Evolutionary conservation across 2,329 filamentous ascomycete genomes (phyloP), one percentile per base, ranked within the genome.

Genomic region (Raffaelea deltoideospora): DNA sequence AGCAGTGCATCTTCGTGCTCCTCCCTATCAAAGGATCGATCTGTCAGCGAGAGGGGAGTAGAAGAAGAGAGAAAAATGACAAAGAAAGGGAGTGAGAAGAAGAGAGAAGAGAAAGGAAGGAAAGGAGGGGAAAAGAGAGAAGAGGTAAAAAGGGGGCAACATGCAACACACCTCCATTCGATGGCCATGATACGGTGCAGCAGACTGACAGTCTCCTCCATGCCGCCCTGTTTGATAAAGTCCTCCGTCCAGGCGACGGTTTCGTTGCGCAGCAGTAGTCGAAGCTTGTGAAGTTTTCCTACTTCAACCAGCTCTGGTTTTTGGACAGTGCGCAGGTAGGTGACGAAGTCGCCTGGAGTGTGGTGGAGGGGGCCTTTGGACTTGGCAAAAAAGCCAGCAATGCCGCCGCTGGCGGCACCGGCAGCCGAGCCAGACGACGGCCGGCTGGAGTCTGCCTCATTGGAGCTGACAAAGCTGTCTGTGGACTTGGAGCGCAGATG

Each of bases 221-320:
- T 93, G 17, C 90, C 90, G 14, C 84, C 86, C 44, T 87, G 77
- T 29, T 76, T 69, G 47, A 96, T 84, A 53, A 96, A 98, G 11
- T 77, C 72, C 52, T 96, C 85, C 3, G 92, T 92, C 90, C 90
- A 98, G 11, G 80, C 74, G 6, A 98, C 85, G 0, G 88, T 93
- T 61, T 98, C 90, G 50, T 96, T 96, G 15, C 90, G 76, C 37
- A 98, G 67, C 36, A 96, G 61, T 17, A 95, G 68, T 13, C 88
- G 76, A 32, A 98, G 68, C 59, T 96, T 96, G 60, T 96, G 90
- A 26, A 98, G 61, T 53, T 90, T 88, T 31, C 87, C 86, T n/a
- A 96, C 83, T 54, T 96, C 88, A 10, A 95, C 79, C 28, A 76
- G 64, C 49, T 90, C 74, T 0, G 86, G 86, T 57, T 84, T 80